Percentiles rank a stretch among this genome's conserved stretches.
These are phyloP conservation scores for Aspergillus sp. DNA, from an alignment of 2,329 filamentous ascomycete genomes.

Conservation along the genomic window DNA sequence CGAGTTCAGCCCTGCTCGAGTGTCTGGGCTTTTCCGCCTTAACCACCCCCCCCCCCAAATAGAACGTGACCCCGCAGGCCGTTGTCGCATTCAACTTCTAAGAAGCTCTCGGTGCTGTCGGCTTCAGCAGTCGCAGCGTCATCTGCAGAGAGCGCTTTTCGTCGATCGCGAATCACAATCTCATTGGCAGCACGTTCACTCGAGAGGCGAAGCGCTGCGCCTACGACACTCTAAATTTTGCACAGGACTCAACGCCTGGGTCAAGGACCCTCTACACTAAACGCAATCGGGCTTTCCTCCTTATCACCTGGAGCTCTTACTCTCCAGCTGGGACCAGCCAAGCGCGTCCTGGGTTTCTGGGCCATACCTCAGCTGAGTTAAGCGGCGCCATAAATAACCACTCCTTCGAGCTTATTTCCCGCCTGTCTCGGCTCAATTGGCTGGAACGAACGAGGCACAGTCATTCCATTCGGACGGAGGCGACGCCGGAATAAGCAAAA, in stretches of 20 bases:
- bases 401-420: slow-evolving; percentile 9
- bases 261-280: slow-evolving; percentile 21
- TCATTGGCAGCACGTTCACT: slow-evolving; percentile 22
- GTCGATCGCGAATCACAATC: slow-evolving; percentile 6
- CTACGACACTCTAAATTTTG: slow-evolving; percentile 23
- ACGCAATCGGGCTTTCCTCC: slow-evolving; percentile 21
- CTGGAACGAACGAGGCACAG: slow-evolving; percentile 12
- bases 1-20: background rate
- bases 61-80: background rate
- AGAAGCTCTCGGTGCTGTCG: background rate
- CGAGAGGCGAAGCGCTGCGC: slow-evolving; percentile 21
- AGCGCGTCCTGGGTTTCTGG: slow-evolving; percentile 7
- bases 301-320: slow-evolving; percentile 10
- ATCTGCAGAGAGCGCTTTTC: background rate
- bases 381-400: slow-evolving; percentile 8
- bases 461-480: slow-evolving; percentile 5
- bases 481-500: slow-evolving; percentile 2
- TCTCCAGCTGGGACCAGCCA: slow-evolving; percentile 7
- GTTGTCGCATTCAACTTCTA: background rate
- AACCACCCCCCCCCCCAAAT: too few species aligned
- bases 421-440: slow-evolving; percentile 14
- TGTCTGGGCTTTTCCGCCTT: background rate
- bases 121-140: background rate
- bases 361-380: slow-evolving; percentile 15
- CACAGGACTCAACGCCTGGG: slow-evolving; percentile 17